Percentiles rank a stretch among this genome's conserved stretches.
Evolutionary conservation across 208 protist genomes (phyloP).

Genomic region (Acanthamoeba lenticulata): DNA sequence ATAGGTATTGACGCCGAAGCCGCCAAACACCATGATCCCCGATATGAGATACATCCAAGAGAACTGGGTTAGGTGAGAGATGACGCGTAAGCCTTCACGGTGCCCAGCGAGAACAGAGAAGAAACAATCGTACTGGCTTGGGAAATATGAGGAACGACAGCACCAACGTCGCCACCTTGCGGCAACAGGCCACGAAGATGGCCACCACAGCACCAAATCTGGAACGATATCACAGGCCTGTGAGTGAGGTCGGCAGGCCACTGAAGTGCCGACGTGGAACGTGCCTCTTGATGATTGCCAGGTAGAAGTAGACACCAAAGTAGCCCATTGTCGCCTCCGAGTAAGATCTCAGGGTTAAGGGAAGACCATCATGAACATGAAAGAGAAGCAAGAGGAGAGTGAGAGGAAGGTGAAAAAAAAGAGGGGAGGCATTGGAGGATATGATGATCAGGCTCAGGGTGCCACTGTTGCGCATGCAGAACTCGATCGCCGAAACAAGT

Average conservation of each 20-base stretch:
- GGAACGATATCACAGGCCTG: too few relatives aligned
- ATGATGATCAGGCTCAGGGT: background rate
- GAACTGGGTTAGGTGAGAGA: background rate
- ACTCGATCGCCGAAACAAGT: background rate
- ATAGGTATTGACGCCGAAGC: background rate
- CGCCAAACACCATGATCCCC: background rate
- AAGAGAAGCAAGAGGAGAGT: background rate
- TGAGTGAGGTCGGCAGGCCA: background rate
- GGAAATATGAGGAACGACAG: background rate
- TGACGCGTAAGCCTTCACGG: background rate
- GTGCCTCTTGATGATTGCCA: background rate
- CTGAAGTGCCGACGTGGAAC: background rate
- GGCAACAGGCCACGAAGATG: background rate
- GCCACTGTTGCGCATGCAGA: background rate
- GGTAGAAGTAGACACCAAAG: background rate
- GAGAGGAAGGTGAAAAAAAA: background rate
- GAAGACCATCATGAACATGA: too few relatives aligned
- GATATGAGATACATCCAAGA: background rate
- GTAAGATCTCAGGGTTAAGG: too few relatives aligned
- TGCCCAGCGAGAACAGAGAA: too few relatives aligned
- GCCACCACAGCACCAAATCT: slow-evolving; percentile 15
- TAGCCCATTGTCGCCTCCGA: slow-evolving; percentile 4
- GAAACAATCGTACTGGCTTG: background rate
- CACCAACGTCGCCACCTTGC: background rate
- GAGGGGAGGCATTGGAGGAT: background rate